Evolutionary conservation across 2,329 filamentous ascomycete species (phyloP).

Genomic region (Cordyceps farinosa): DNA sequence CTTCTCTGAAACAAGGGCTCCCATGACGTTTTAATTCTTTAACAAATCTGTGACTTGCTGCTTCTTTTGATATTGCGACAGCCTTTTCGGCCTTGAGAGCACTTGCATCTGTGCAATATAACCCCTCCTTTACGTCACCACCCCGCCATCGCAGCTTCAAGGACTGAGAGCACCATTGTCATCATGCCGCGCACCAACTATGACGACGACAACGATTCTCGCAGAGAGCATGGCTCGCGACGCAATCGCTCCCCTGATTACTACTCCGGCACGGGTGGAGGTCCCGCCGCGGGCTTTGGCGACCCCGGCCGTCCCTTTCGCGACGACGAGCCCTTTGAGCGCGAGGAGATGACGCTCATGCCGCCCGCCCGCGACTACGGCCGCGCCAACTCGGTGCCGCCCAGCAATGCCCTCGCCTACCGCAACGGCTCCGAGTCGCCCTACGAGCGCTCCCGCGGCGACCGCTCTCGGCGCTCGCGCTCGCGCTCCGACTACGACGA

Average conservation of each 20-base stretch:
- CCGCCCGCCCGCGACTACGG: constrained; percentile 23
- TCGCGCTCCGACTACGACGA: constrained; percentile 20
- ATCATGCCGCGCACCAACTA: constrained; percentile 21
- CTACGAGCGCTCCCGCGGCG: constrained; percentile 16
- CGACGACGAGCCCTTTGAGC: constrained; percentile 28
- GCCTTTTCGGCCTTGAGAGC: not conserved
- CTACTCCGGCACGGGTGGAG: constrained; percentile 29
- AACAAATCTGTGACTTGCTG: not conserved
- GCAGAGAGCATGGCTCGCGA: constrained; percentile 11
- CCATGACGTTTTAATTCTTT: not conserved
- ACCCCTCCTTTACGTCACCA: not conserved
- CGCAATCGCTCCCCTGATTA: constrained; percentile 30
- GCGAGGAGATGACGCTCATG: constrained; percentile 29
- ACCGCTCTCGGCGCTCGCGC: constrained; percentile 21
- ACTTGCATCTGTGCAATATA: not conserved
- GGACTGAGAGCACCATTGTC: not conserved
- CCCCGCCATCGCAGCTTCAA: not conserved
- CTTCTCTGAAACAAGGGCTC: not conserved
- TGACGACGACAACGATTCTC: constrained; percentile 17
- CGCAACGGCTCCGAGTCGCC: constrained; percentile 26
- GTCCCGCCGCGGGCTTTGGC: constrained; percentile 16
- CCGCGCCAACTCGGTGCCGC: constrained; percentile 34
- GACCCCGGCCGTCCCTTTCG: constrained; percentile 19
- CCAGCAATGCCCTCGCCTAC: constrained; percentile 25
- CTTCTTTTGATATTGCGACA: not conserved